A percentile compares a stretch with the other conserved stretches of the same genome.
Conservation (phyloP, 768 basidiomycete genomes). For the Hydnomerulius pinastri region DNA sequence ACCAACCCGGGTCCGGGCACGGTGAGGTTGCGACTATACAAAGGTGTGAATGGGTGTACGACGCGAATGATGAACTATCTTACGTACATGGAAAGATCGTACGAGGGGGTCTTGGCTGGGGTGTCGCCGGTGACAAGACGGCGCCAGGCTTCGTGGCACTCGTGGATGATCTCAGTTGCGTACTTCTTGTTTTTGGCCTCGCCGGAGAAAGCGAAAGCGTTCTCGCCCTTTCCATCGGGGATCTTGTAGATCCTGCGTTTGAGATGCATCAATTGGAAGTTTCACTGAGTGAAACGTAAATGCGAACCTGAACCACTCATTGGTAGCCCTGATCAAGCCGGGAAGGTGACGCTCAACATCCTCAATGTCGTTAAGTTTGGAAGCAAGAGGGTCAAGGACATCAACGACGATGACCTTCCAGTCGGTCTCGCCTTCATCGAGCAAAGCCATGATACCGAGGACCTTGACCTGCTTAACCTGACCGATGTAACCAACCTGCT, state of each 20-base stretch:
- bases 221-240: slow-evolving; percentile 95
- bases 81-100: slow-evolving; percentile 85
- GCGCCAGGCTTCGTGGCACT: slow-evolving; percentile 98
- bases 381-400: slow-evolving; percentile 90
- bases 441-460: slow-evolving; percentile 98
- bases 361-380: slow-evolving; percentile 97
- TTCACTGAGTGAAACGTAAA: slow-evolving; percentile 3
- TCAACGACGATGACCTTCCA: slow-evolving; percentile 99
- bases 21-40: slow-evolving; percentile 79
- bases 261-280: no score
- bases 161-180: slow-evolving; percentile 98
- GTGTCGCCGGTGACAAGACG: slow-evolving; percentile 82
- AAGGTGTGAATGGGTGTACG: slow-evolving; percentile 5
- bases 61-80: neutral
- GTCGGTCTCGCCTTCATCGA: slow-evolving; percentile 99
- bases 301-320: slow-evolving; percentile 94
- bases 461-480: slow-evolving; percentile 99
- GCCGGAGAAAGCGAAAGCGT: slow-evolving; percentile 98
- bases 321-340: slow-evolving; percentile 93
- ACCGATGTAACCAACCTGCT: slow-evolving; percentile 95
- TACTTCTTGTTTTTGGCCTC: slow-evolving; percentile 99
- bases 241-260: slow-evolving; percentile 86
- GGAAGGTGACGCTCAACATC: slow-evolving; percentile 98
- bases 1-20: slow-evolving; percentile 69
- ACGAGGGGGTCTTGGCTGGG: slow-evolving; percentile 67